A percentile compares a stretch with the other conserved stretches of the same genome.
phyloP scores from a whole-genome alignment of 345 rosid genomes.

The Lumnitzera racemosa region DNA sequence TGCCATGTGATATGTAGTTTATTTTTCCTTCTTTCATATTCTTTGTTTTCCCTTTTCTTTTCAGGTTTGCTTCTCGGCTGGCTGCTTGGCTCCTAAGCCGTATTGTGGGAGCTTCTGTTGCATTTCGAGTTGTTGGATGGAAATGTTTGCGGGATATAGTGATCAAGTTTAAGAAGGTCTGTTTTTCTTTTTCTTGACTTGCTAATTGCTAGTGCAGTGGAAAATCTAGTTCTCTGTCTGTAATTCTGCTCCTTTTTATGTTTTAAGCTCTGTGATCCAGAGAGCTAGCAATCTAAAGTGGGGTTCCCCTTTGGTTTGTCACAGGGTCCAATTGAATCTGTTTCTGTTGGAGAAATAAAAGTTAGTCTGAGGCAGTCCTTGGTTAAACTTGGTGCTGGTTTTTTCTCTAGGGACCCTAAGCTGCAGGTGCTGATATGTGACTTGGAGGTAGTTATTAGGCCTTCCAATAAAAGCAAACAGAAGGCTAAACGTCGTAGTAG shows the following conservation, averaged over 20 bases:
- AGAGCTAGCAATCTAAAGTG: too few species aligned
- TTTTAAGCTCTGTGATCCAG: neutral
- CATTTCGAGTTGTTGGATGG: constrained; percentile 88
- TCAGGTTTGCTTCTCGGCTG: constrained; percentile 67
- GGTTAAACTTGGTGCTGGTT: constrained; percentile 88
- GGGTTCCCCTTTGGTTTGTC: constrained; percentile 8
- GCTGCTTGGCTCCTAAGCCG: constrained; percentile 81
- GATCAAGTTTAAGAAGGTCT: constrained; percentile 87
- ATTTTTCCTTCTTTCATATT: constrained; percentile 4
- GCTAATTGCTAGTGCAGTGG: neutral
- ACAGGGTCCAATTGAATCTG: constrained; percentile 93
- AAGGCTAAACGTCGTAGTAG: constrained; percentile 46
- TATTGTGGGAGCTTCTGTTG: constrained; percentile 64
- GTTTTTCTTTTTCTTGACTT: constrained; percentile 5
- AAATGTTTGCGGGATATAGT: constrained; percentile 76
- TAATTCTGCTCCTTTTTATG: neutral
- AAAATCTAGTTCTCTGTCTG: neutral
- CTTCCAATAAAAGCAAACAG: constrained; percentile 43
- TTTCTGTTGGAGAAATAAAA: constrained; percentile 85
- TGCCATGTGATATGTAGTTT: neutral
- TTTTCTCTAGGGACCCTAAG: constrained; percentile 87
- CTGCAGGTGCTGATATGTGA: constrained; percentile 76
- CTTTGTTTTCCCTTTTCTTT: constrained; percentile 8
- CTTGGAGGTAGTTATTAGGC: constrained; percentile 75
- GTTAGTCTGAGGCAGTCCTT: constrained; percentile 85